Percentiles rank a stretch among this genome's conserved stretches.
phyloP scores from a whole-genome alignment of 495 filamentous ascomycete genomes.

The Talaromyces thailandensis region DNA sequence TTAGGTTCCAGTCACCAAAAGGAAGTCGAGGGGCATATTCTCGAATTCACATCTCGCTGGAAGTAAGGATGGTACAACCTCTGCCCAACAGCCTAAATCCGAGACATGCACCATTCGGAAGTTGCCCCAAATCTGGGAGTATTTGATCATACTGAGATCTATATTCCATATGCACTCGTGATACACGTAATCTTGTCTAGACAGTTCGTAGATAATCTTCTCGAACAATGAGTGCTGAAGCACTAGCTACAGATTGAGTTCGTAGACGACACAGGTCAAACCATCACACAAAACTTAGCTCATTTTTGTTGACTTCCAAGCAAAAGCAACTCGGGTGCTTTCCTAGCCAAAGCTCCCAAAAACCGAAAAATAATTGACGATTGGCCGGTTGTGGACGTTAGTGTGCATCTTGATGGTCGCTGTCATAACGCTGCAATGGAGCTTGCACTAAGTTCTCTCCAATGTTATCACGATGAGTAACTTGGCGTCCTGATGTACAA shows the following conservation, averaged over 20 bases:
- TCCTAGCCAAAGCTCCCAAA: no score
- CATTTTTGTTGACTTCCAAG: no score
- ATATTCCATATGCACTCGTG: background rate
- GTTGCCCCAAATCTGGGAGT: background rate
- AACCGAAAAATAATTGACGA: no score
- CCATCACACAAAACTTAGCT: no score
- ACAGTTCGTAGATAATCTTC: background rate
- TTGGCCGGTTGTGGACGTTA: no score
- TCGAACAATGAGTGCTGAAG: background rate
- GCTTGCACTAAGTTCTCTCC: slow-evolving; percentile 8
- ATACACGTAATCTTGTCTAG: background rate
- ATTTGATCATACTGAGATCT: background rate
- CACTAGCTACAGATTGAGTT: no score
- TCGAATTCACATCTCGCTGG: background rate
- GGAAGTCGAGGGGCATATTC: slow-evolving; percentile 5
- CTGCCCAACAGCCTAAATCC: background rate
- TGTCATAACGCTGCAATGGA: slow-evolving; percentile 28
- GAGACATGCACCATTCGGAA: background rate
- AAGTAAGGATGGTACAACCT: background rate
- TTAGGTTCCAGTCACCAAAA: slow-evolving; percentile 35
- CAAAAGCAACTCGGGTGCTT: no score
- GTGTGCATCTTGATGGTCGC: slow-evolving; percentile 12
- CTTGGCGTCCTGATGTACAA: slow-evolving; percentile 12
- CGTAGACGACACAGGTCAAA: no score
- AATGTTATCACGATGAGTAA: background rate